Evolutionary conservation across 2,329 filamentous ascomycete species (phyloP).

Genomic region (Fusarium sp.): DNA sequence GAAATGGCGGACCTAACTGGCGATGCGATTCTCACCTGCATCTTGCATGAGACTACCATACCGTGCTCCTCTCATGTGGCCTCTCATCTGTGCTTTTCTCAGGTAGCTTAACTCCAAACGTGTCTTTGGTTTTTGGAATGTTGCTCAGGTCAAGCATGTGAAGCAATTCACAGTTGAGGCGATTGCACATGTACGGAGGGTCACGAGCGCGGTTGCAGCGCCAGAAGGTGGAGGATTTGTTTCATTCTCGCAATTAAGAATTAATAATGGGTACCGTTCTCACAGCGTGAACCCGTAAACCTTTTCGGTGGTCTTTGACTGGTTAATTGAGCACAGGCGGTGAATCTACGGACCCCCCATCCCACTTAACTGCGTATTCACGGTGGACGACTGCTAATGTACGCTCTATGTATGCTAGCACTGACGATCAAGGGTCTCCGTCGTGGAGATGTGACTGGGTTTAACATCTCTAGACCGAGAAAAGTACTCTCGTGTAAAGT

Average conservation of each 20-base stretch:
- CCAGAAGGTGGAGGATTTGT: conserved; percentile 21
- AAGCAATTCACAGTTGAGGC: conserved; percentile 23
- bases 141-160: conserved; percentile 2
- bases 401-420: conserved; percentile 10
- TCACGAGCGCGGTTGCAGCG: conserved; percentile 16
- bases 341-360: conserved; percentile 36
- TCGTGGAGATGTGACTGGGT: conserved; percentile 19
- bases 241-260: conserved; percentile 9
- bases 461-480: neutral
- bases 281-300: conserved; percentile 12
- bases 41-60: conserved; percentile 35
- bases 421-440: conserved; percentile 38
- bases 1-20: conserved; percentile 14
- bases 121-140: conserved; percentile 29
- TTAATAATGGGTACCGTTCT: conserved; percentile 20
- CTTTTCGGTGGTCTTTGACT: conserved; percentile 8
- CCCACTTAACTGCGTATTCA: conserved; percentile 30
- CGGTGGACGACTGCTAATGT: conserved; percentile 9
- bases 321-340: conserved; percentile 19
- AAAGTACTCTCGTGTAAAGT: conserved; percentile 19
- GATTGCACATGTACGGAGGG: conserved; percentile 7
- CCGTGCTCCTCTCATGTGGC: conserved; percentile 8
- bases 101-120: neutral
- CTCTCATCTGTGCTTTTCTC: conserved; percentile 15
- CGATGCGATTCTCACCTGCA: conserved; percentile 38